phyloP scores from a whole-genome alignment of 2,329 filamentous ascomycete genomes.

The Sclerotinia trifoliorum region DNA sequence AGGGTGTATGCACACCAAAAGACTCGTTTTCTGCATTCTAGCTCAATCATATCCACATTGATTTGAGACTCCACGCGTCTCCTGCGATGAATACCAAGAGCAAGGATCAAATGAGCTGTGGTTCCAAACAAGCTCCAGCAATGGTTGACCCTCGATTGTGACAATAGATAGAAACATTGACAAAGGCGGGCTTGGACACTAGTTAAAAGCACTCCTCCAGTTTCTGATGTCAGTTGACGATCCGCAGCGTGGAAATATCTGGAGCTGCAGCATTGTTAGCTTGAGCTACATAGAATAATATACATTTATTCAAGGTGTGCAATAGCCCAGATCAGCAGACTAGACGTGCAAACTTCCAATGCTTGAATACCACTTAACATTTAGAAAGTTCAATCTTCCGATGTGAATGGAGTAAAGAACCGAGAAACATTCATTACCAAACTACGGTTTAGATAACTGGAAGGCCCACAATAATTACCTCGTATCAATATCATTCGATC shows the following conservation, averaged over 20 bases:
- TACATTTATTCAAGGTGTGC: background rate
- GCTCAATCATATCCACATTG: slow-evolving; percentile 42
- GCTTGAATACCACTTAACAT: background rate
- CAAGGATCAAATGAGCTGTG: slow-evolving; percentile 39
- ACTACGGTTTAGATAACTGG: background rate
- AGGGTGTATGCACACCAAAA: slow-evolving; percentile 66
- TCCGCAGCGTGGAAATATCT: slow-evolving; percentile 37
- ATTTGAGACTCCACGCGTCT: slow-evolving; percentile 27
- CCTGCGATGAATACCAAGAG: slow-evolving; percentile 39
- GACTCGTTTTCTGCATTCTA: slow-evolving; percentile 53
- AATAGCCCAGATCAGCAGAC: background rate
- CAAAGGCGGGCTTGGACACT: slow-evolving; percentile 45
- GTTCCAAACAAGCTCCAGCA: slow-evolving; percentile 42
- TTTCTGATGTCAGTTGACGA: slow-evolving; percentile 40
- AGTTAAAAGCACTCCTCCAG: slow-evolving; percentile 38
- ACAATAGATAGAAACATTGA: slow-evolving; percentile 41
- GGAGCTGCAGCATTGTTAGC: slow-evolving; percentile 30
- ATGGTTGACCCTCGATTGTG: slow-evolving; percentile 41
- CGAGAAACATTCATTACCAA: background rate
- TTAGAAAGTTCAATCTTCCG: background rate
- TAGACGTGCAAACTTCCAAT: background rate
- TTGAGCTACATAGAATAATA: slow-evolving; percentile 24
- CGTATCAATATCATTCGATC: slow-evolving; percentile 23
- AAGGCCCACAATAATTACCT: slow-evolving; percentile 16
- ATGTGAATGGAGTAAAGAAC: background rate